These are phyloP conservation scores for Mortierella sp. DNA, from an alignment of 371 early-diverging fungal genomes.

Conservation along the genomic window DNA sequence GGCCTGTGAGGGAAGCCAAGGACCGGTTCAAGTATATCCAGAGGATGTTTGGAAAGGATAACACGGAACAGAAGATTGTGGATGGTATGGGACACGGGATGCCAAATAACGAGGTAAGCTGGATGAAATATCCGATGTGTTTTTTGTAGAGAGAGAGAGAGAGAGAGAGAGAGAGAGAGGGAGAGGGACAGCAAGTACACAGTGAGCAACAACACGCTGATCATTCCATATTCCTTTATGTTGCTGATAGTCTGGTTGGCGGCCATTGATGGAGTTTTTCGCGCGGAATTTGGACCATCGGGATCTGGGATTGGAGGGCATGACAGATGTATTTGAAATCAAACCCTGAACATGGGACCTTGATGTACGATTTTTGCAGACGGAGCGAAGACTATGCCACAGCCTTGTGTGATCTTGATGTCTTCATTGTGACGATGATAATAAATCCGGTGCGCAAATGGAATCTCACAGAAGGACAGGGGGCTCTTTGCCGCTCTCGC, in stretches of 20 bases:
- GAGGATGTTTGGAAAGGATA: slow-evolving; percentile 27
- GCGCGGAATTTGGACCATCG: slow-evolving; percentile 61
- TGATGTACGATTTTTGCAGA: too few relatives aligned
- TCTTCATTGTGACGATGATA: too few relatives aligned
- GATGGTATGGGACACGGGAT: slow-evolving; percentile 62
- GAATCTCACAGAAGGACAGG: too few relatives aligned
- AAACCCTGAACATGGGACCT: slow-evolving; percentile 11
- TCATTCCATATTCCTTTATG: too few relatives aligned
- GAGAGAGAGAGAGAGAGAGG: too few relatives aligned
- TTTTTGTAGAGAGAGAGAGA: background rate
- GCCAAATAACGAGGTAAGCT: slow-evolving; percentile 57
- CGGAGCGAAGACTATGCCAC: too few relatives aligned
- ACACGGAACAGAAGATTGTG: slow-evolving; percentile 22
- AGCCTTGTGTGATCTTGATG: too few relatives aligned
- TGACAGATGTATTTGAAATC: slow-evolving; percentile 66
- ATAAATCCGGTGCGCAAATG: too few relatives aligned
- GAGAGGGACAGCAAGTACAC: too few relatives aligned
- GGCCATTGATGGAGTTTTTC: slow-evolving; percentile 65
- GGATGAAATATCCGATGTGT: background rate
- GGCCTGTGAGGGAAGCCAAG: slow-evolving; percentile 57
- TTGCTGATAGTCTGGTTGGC: slow-evolving; percentile 55
- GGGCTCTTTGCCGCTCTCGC: too few relatives aligned
- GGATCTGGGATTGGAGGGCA: slow-evolving; percentile 58
- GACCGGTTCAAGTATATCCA: slow-evolving; percentile 53
- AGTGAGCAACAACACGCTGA: too few relatives aligned